These are phyloP conservation scores for Metschnikowia amazonensis DNA, from an alignment of 805 yeast species.

Conservation along the genomic window DNA sequence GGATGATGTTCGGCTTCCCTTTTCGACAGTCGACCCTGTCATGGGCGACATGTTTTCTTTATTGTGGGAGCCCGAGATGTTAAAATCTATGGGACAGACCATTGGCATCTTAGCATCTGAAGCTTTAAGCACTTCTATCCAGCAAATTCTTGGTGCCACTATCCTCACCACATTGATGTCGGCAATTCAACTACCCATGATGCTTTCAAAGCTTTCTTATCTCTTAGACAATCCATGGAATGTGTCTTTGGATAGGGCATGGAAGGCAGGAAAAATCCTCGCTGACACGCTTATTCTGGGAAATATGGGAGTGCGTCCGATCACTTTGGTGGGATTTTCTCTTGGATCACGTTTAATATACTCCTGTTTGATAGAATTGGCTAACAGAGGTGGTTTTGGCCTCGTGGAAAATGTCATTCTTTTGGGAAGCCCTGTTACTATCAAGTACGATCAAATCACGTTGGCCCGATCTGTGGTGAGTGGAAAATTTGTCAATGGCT, in stretches of 20 bases:
- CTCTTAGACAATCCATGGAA: slow-evolving; percentile 96
- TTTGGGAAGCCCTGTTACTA: slow-evolving; percentile 86
- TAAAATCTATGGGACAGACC: slow-evolving; percentile 93
- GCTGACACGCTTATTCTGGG: slow-evolving; percentile 89
- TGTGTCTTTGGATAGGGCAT: slow-evolving; percentile 93
- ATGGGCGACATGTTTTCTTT: slow-evolving; percentile 95
- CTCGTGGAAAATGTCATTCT: slow-evolving; percentile 82
- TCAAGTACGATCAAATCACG: slow-evolving; percentile 70
- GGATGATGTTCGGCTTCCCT: slow-evolving; percentile 95
- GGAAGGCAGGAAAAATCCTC: slow-evolving; percentile 88
- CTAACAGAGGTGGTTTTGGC: slow-evolving; percentile 82
- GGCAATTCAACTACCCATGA: slow-evolving; percentile 89
- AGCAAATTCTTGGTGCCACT: slow-evolving; percentile 91
- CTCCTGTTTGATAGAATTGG: slow-evolving; percentile 83
- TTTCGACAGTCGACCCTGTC: slow-evolving; percentile 93
- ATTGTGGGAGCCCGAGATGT: slow-evolving; percentile 98
- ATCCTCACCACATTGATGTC: slow-evolving; percentile 86
- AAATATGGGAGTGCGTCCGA: slow-evolving; percentile 88
- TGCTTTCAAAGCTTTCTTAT: slow-evolving; percentile 82
- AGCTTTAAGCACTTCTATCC: slow-evolving; percentile 87
- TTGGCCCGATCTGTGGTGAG: slow-evolving; percentile 82
- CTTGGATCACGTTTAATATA: slow-evolving; percentile 89
- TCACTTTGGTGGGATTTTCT: slow-evolving; percentile 89
- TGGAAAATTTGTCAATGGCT: slow-evolving; percentile 88
- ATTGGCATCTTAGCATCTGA: slow-evolving; percentile 91